Conservation (phyloP, 805 yeast species). For the Jamesozyma lodderae region DNA sequence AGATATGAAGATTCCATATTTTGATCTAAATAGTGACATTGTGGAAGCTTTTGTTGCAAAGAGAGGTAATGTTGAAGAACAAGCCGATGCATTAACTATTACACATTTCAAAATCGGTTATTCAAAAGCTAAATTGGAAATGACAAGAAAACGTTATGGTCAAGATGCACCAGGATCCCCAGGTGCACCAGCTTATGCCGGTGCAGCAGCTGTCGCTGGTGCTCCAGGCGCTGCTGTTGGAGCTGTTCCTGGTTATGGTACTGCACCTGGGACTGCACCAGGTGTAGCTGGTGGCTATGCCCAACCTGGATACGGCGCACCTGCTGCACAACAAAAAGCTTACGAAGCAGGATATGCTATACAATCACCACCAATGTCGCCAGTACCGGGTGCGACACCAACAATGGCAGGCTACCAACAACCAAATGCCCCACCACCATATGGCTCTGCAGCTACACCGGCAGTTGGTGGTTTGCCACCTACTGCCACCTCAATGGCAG, state of each 20-base stretch:
- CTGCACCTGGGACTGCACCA: conserved; percentile 15
- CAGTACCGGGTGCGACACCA: conserved; percentile 9
- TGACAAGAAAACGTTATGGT: conserved; percentile 69
- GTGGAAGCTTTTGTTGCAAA: conserved; percentile 68
- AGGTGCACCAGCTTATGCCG: conserved; percentile 14
- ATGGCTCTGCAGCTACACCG: conserved; percentile 12
- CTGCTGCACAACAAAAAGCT: conserved; percentile 19
- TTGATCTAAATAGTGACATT: conserved; percentile 77
- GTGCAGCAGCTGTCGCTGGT: conserved; percentile 8
- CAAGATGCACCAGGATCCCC: conserved; percentile 18
- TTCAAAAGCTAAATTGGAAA: conserved; percentile 74
- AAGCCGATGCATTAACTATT: conserved; percentile 79
- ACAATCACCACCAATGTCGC: conserved; percentile 4
- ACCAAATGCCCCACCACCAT: conserved; percentile 6
- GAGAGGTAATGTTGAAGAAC: conserved; percentile 87
- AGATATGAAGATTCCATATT: conserved; percentile 94
- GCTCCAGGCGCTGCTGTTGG: conserved; percentile 13
- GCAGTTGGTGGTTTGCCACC: conserved; percentile 21
- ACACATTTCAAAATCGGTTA: conserved; percentile 87
- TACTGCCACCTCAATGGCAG: conserved; percentile 31
- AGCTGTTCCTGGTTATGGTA: conserved; percentile 20
- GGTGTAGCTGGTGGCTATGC: conserved; percentile 6
- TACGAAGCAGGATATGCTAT: conserved; percentile 14
- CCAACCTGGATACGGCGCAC: conserved; percentile 14
- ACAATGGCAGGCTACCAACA: conserved; percentile 1